Evolutionary conservation across 169 alveolate genomes (phyloP), one percentile per base, ranked within the genome.

Genomic region (Plasmodium berghei): DNA sequence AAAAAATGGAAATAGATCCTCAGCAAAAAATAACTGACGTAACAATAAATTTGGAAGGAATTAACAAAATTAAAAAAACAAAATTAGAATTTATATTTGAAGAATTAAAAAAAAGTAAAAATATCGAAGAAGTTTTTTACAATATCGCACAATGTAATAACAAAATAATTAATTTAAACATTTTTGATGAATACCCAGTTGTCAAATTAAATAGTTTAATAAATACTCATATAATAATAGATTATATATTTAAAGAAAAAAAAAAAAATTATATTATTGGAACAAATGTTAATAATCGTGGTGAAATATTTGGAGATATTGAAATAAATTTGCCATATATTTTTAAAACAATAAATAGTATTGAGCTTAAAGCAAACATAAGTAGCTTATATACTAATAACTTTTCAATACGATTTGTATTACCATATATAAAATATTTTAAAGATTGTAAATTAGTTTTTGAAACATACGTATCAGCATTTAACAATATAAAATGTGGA

Each of bases 331-430:
- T 85, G 1, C 91, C 91, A 10, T 85, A 85, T 42, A 20, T 85
- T 1, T 63, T 85, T 52, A 85, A 58, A 69, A 49, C 91, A 8
- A 69, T 85, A 9, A 85, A 67, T 26, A 46, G 87, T 59, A 1
- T 85, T 16, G 74, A 85, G 18, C 52, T 85, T 3, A 85, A 85
- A 70, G 80, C 75, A 3, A 85, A 85, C 6, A 22, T 85, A 56
- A 85, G 74, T 85, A 85, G 91, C 49, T 26, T 85, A 3, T 85
- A 85, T 72, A 85, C 87, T 16, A 85, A 85, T 34, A 71, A 70
- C 22, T 70, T 85, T 16, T 48, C 74, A 8, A 12, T 70, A 34
- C 86, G 91, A 1, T 85, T 70, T 34, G 9, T 85, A 45, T 14
- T 69, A 2, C 91, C 91, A n/a, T 63, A 85, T 42, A 0, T 85